Evolutionary conservation across 495 filamentous ascomycete genomes (phyloP).

Genomic region (Neurospora sp.): DNA sequence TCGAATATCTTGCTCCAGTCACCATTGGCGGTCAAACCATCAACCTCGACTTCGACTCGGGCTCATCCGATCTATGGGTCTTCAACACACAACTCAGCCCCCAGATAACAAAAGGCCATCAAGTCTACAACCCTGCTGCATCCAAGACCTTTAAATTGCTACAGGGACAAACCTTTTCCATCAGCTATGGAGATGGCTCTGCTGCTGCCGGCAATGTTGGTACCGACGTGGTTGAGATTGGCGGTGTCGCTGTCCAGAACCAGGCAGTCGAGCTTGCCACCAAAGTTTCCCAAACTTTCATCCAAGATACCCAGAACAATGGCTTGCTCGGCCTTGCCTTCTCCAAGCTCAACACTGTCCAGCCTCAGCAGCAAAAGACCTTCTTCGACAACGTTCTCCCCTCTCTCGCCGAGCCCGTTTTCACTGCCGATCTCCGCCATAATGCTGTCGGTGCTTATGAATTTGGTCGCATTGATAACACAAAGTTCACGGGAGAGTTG

Average conservation of each 20-base stretch:
- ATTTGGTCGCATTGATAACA: constrained; percentile 61
- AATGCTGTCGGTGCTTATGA: constrained; percentile 59
- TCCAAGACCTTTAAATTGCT: constrained; percentile 43
- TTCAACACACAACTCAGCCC: constrained; percentile 55
- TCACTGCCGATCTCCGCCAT: constrained; percentile 60
- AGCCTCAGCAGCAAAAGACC: constrained; percentile 57
- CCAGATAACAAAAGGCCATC: constrained; percentile 38
- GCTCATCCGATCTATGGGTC: constrained; percentile 78
- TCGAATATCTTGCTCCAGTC: constrained; percentile 63
- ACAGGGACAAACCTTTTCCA: constrained; percentile 44
- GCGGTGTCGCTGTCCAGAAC: constrained; percentile 52
- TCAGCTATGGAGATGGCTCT: constrained; percentile 67
- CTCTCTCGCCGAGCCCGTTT: constrained; percentile 54
- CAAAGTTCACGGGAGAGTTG: constrained; percentile 55
- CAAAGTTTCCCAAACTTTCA: constrained; percentile 52
- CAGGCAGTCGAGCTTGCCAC: constrained; percentile 68
- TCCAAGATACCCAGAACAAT: constrained; percentile 49
- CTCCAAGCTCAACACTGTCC: constrained; percentile 61
- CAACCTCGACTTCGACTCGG: constrained; percentile 74
- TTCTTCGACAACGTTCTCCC: constrained; percentile 71
- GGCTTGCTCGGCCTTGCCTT: constrained; percentile 77
- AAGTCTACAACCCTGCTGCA: constrained; percentile 50
- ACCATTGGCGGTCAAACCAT: constrained; percentile 63
- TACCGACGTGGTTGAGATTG: constrained; percentile 63
- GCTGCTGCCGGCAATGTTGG: constrained; percentile 57